Base-by-base conservation (phyloP, 2,329 filamentous ascomycete genomes). In the Trichoderma aggressivum region DNA sequence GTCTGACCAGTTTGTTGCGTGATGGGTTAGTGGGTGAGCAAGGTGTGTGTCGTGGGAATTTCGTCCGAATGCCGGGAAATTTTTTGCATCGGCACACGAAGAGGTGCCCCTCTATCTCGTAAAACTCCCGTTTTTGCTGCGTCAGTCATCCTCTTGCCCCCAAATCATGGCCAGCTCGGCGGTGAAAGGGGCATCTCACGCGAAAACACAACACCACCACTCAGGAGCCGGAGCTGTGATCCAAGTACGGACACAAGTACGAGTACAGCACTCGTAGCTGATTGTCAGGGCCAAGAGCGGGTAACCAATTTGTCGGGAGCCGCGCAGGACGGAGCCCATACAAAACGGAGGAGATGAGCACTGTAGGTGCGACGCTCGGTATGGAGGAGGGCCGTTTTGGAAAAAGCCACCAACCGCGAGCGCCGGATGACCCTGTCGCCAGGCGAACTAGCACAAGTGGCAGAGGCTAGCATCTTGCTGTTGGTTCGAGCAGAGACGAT, bases 381-480 rank as follows among this genome's bases (percentile, higher is more conserved):
- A 60, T 68, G 36, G 65, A 68, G 55, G 64, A 43, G 32, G 30
- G 53, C 65, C 55, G 65, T 59, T 58, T 50, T 68, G 10, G 64
- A 69, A 69, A 69, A 69, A 53, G 65, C 65, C 65, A 69, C 65
- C 65, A 69, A 69, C 65, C 63, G 63, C 32, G 47, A 65, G 62
- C 62, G 28, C 34, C 55, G 55, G 65, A 68, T 34, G 34, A 59
- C 65, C 65, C 65, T 60, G 65, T 47, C 56, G 30, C 56, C 56
- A 34, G 56, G 56, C 56, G 56, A 50, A n/a, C 47, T 65, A 55
- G 21, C 53, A 24, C 28, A 32, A 59, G 56, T 32, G 30, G 26
- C 28, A 24, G 62, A 26, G 28, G 14, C 21, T 65, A 50, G 43
- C 47, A 65, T 58, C 53, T 34, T 30, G 34, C 64, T 67, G 53